Evolutionary conservation across 148 eudicot species (phyloP).

Genomic region (Persicaria maculosa): DNA sequence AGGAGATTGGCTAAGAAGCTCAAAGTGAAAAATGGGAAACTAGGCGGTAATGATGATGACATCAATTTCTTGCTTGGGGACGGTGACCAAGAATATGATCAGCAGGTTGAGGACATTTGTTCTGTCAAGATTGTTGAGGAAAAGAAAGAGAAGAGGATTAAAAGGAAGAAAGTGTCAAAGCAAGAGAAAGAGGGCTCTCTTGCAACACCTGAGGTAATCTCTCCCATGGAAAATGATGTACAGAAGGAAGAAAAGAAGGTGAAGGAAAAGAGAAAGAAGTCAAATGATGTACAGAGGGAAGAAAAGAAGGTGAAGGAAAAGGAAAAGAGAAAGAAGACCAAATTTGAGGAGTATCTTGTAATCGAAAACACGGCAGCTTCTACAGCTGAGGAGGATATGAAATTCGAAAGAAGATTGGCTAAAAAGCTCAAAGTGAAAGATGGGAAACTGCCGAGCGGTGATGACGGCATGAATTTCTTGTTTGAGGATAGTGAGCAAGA

Average conservation of each 20-base stretch:
- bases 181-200: background rate
- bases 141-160: background rate
- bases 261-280: background rate
- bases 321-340: conserved; percentile 40
- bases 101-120: background rate
- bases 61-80: conserved; percentile 3
- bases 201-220: background rate
- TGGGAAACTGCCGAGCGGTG: conserved; percentile 52
- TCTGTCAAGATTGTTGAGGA: background rate
- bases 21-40: conserved; percentile 61
- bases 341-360: conserved; percentile 62
- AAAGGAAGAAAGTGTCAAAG: background rate
- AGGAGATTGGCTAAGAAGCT: conserved; percentile 63
- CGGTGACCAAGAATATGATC: conserved; percentile 12
- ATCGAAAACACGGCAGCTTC: conserved; percentile 26
- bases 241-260: background rate
- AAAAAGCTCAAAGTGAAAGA: conserved; percentile 66
- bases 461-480: conserved; percentile 46
- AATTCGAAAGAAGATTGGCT: conserved; percentile 55
- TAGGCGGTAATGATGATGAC: conserved; percentile 24
- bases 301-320: conserved; percentile 43
- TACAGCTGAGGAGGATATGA: conserved; percentile 60
- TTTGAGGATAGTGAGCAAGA: conserved; percentile 46
- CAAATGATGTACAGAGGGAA: conserved; percentile 16
- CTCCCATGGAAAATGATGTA: background rate